Evolutionary conservation across 2,329 filamentous ascomycete species (phyloP).

Genomic region (Corniculantispora saksenae): DNA sequence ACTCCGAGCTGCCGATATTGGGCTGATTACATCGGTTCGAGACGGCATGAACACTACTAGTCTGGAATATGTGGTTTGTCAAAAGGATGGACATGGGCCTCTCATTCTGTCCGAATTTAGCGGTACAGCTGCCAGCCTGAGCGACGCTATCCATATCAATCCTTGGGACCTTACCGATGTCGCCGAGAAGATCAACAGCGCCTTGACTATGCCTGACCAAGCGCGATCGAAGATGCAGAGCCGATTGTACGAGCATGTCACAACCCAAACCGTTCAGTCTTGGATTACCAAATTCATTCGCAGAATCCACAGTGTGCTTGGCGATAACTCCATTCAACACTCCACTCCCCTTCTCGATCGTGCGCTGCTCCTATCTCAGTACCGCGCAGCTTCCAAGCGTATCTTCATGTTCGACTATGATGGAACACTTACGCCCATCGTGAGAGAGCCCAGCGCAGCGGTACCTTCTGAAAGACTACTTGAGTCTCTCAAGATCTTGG

Average conservation of each 20-base stretch:
- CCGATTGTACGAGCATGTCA: slow-evolving; percentile 80
- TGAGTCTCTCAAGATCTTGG: slow-evolving; percentile 74
- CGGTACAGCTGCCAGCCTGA: slow-evolving; percentile 83
- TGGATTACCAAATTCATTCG: slow-evolving; percentile 83
- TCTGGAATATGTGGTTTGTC: slow-evolving; percentile 90
- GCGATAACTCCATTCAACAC: slow-evolving; percentile 71
- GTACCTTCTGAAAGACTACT: slow-evolving; percentile 84
- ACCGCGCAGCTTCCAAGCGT: slow-evolving; percentile 72
- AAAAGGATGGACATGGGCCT: slow-evolving; percentile 82
- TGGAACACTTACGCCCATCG: slow-evolving; percentile 92
- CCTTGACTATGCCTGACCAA: slow-evolving; percentile 71
- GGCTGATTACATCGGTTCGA: slow-evolving; percentile 90
- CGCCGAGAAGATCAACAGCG: slow-evolving; percentile 78
- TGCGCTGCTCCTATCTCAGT: slow-evolving; percentile 69
- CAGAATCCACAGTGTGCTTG: slow-evolving; percentile 77
- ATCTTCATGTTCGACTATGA: slow-evolving; percentile 99
- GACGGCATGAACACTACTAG: slow-evolving; percentile 99
- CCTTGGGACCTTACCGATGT: slow-evolving; percentile 89
- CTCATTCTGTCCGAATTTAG: slow-evolving; percentile 96
- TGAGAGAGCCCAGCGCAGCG: slow-evolving; percentile 84
- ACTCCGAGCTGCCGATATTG: slow-evolving; percentile 86
- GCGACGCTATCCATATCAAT: slow-evolving; percentile 91
- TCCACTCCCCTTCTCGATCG: slow-evolving; percentile 83
- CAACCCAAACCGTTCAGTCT: slow-evolving; percentile 78
- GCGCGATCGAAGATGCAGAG: slow-evolving; percentile 69